These are phyloP conservation scores for Carallia pectinifolia DNA, from an alignment of 345 rosid genomes.

Conservation along the genomic window DNA sequence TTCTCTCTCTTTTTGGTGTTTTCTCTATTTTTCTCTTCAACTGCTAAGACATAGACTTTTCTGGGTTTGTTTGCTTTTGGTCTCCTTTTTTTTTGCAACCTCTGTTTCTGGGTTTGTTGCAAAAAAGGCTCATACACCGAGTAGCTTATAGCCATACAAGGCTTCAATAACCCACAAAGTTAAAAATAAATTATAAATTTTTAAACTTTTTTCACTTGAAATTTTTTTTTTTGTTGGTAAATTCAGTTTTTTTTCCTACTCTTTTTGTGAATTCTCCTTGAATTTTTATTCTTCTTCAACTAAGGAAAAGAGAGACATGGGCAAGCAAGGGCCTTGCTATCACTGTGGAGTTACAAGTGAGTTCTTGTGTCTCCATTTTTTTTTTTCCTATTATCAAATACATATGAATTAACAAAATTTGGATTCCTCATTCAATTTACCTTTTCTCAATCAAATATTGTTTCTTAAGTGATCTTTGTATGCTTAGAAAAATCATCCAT, in stretches of 20 bases:
- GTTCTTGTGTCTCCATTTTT: conserved; percentile 64
- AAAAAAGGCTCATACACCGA: conserved; percentile 27
- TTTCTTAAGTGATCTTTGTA: conserved; percentile 17
- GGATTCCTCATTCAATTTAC: conserved; percentile 15
- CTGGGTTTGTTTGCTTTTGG: conserved; percentile 27
- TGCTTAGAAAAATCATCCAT: conserved; percentile 13
- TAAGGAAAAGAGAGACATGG: conserved; percentile 51
- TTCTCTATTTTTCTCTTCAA: conserved; percentile 1
- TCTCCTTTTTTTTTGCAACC: neutral
- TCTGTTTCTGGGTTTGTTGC: conserved; percentile 42
- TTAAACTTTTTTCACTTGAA: conserved; percentile 16
- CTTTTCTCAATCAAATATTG: conserved; percentile 4
- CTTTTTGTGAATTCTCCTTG: conserved; percentile 16
- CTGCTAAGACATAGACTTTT: conserved; percentile 1
- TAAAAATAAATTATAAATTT: conserved; percentile 4
- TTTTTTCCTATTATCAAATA: conserved; percentile 3
- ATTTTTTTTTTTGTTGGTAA: conserved; percentile 25
- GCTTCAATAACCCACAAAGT: conserved; percentile 28
- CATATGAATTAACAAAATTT: neutral
- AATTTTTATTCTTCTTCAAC: conserved; percentile 21
- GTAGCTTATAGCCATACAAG: conserved; percentile 29
- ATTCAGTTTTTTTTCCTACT: conserved; percentile 8
- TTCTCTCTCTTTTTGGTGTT: conserved; percentile 2
- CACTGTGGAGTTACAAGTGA: conserved; percentile 99
- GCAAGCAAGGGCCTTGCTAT: conserved; percentile 95